These are phyloP conservation scores for Solanum sejunctum DNA, from an alignment of 257 asterid genomes.

Conservation along the genomic window DNA sequence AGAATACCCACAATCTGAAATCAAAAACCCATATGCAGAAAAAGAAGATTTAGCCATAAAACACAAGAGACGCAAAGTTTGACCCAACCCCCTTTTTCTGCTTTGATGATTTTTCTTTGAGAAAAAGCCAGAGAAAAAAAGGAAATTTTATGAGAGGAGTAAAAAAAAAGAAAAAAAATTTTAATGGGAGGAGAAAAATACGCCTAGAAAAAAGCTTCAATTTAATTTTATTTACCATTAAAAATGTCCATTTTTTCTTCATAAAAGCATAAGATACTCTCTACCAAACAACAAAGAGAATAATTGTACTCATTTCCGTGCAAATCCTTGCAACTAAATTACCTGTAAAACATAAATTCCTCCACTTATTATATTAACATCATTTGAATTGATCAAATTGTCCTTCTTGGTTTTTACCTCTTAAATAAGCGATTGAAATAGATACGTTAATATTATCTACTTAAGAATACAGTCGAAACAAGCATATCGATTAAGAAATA, in stretches of 20 bases:
- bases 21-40: slow-evolving; percentile 1
- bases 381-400: background rate
- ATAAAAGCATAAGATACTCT: background rate
- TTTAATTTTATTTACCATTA: background rate
- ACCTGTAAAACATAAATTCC: slow-evolving; percentile 16
- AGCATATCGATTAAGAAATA: too few species aligned
- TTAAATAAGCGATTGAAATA: too few species aligned
- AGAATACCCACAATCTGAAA: slow-evolving; percentile 7
- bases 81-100: slow-evolving; percentile 17
- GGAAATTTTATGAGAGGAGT: slow-evolving; percentile 1
- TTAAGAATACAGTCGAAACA: too few species aligned
- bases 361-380: background rate
- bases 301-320: slow-evolving; percentile 43
- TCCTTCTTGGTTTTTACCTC: background rate
- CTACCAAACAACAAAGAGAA: slow-evolving; percentile 7
- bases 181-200: slow-evolving; percentile 1
- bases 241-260: background rate
- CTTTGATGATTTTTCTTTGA: slow-evolving; percentile 8
- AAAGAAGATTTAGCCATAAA: background rate
- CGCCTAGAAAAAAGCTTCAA: background rate
- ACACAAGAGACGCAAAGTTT: slow-evolving; percentile 11
- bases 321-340: slow-evolving; percentile 47
- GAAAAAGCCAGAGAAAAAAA: background rate
- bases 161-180: background rate
- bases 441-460: too few species aligned